phyloP scores from a whole-genome alignment of 208 protist species.

The Endotrypanum monterogeii region DNA sequence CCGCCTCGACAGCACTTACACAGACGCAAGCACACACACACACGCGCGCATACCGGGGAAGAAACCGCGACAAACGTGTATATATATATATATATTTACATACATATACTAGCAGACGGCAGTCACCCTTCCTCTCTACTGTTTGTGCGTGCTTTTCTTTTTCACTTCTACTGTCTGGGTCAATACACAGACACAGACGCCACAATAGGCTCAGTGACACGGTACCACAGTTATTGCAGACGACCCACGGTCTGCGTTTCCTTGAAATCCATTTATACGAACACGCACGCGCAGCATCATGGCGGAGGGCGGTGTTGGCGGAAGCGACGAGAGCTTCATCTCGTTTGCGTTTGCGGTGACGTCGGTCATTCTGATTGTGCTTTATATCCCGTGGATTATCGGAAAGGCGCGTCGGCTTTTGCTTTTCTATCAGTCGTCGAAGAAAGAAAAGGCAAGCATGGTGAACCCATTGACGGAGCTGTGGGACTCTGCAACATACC shows the following conservation, averaged over 20 bases:
- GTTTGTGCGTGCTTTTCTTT: too few species aligned
- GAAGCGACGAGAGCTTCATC: constrained; percentile 90
- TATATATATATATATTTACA: not conserved
- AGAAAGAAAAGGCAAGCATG: constrained; percentile 46
- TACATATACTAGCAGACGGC: not conserved
- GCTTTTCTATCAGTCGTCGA: constrained; percentile 65
- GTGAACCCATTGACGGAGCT: constrained; percentile 67
- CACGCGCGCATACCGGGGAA: too few species aligned
- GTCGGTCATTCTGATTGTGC: constrained; percentile 79
- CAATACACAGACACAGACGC: too few species aligned
- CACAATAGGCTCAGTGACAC: too few species aligned
- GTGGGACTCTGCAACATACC: constrained; percentile 61
- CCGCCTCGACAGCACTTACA: not conserved
- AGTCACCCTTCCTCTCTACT: too few species aligned
- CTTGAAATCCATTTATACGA: too few species aligned
- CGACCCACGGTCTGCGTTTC: not conserved
- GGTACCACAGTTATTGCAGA: not conserved
- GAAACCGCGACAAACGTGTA: not conserved
- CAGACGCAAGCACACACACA: not conserved
- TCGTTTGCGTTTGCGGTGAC: constrained; percentile 87
- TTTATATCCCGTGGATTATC: constrained; percentile 91
- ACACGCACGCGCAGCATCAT: constrained; percentile 9
- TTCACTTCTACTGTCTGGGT: too few species aligned
- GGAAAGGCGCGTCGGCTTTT: constrained; percentile 45
- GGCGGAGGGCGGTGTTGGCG: constrained; percentile 62